Percentiles rank a stretch among this genome's conserved stretches.
Evolutionary conservation across 129 eudicot genomes (phyloP).

Genomic region (Deinandra increscens): DNA sequence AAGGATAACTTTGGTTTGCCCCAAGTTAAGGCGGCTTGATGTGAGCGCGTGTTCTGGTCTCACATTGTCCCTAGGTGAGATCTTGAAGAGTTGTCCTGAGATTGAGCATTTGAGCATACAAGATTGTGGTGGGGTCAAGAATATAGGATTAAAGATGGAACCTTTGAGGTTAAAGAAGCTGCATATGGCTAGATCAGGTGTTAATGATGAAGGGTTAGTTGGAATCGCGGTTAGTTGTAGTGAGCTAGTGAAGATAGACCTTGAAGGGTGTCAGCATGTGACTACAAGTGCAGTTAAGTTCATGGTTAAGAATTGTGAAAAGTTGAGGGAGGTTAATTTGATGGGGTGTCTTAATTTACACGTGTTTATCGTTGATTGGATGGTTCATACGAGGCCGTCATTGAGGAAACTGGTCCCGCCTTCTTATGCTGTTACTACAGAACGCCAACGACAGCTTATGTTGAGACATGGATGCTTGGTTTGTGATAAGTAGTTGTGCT

Average conservation of each 20-base stretch:
- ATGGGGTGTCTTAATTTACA: conserved; percentile 44
- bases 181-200: conserved; percentile 46
- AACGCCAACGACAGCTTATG: conserved; percentile 26
- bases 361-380: conserved; percentile 27
- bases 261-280: conserved; percentile 47
- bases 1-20: conserved; percentile 41
- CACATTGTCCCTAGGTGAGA: conserved; percentile 37
- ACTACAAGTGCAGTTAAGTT: conserved; percentile 39
- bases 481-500: conserved; percentile 22
- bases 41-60: conserved; percentile 36
- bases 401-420: conserved; percentile 55
- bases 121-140: conserved; percentile 37
- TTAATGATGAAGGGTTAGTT: conserved; percentile 47
- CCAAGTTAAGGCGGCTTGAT: conserved; percentile 43
- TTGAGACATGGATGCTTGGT: conserved; percentile 59
- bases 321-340: conserved; percentile 56
- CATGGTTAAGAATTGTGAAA: conserved; percentile 44
- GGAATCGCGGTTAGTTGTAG: conserved; percentile 43
- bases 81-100: conserved; percentile 37
- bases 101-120: conserved; percentile 44
- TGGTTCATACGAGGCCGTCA: conserved; percentile 45
- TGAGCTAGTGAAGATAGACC: conserved; percentile 43
- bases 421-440: conserved; percentile 28
- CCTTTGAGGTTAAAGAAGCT: conserved; percentile 45
- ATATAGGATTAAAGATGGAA: conserved; percentile 33